A percentile compares a stretch with the other conserved stretches of the same genome.
Conservation (phyloP, 2,329 filamentous ascomycete genomes). For the Acephala macrosclerotiorum region DNA sequence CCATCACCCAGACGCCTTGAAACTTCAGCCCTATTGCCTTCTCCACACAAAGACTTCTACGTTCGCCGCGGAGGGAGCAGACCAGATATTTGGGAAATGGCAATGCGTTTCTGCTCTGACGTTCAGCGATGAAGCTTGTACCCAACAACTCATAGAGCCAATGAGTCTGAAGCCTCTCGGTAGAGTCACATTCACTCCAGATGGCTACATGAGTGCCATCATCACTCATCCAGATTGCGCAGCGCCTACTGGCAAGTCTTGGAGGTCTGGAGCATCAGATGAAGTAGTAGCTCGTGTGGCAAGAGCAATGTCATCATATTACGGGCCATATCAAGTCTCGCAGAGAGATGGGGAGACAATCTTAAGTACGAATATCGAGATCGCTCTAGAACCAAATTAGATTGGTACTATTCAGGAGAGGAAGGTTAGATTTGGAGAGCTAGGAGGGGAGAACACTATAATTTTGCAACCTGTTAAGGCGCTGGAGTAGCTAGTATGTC, state of each 20-base stretch:
- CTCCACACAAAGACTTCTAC: too few species aligned
- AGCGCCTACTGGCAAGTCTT: not conserved
- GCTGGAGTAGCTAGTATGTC: not conserved
- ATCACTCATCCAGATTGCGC: not conserved
- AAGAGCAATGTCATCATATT: not conserved
- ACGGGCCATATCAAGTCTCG: not conserved
- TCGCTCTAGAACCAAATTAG: not conserved
- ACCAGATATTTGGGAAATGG: too few species aligned
- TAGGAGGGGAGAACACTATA: not conserved
- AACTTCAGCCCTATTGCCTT: too few species aligned
- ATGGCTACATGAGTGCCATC: constrained; percentile 1
- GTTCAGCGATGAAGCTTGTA: not conserved
- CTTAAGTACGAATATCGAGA: not conserved
- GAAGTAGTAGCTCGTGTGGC: not conserved
- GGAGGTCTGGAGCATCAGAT: not conserved
- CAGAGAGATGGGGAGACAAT: not conserved
- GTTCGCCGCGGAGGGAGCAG: too few species aligned
- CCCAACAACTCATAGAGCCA: not conserved
- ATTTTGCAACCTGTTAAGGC: not conserved
- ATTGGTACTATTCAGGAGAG: constrained; percentile 6
- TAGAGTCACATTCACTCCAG: constrained; percentile 4
- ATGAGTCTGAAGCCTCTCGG: not conserved
- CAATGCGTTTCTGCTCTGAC: too few species aligned
- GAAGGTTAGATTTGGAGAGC: not conserved
- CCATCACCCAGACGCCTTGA: too few species aligned